Percentiles rank a stretch among this genome's conserved stretches.
Evolutionary conservation across 768 basidiomycete species (phyloP).

Genomic region (Panaeolus papilionaceus): DNA sequence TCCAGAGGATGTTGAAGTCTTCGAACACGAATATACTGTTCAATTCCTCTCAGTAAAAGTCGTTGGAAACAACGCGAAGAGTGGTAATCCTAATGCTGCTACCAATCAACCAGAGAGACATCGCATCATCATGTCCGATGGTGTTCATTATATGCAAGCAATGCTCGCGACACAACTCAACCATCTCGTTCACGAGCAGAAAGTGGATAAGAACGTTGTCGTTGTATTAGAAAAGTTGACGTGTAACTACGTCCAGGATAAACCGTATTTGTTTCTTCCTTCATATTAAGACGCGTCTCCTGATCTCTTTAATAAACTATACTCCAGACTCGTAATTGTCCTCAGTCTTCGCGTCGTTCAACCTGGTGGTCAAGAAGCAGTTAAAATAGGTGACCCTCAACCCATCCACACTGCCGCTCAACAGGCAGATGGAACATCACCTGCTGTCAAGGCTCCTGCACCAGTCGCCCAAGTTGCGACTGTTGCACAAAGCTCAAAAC

Average conservation of each 20-base stretch:
- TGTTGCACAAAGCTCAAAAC: conserved; percentile 18
- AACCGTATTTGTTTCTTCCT: conserved; percentile 61
- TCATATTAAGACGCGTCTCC: not conserved
- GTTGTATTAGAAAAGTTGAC: conserved; percentile 77
- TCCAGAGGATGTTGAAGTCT: conserved; percentile 50
- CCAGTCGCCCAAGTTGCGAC: conserved; percentile 32
- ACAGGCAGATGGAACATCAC: conserved; percentile 31
- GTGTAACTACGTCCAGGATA: conserved; percentile 83
- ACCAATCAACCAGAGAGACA: conserved; percentile 56
- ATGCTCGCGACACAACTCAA: conserved; percentile 97
- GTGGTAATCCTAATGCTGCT: conserved; percentile 37
- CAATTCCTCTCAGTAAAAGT: conserved; percentile 89
- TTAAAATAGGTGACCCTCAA: conserved; percentile 77
- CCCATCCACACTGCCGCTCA: conserved; percentile 36
- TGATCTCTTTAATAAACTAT: conserved; percentile 2
- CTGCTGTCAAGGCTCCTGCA: conserved; percentile 32
- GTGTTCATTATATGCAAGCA: conserved; percentile 83
- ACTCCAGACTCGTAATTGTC: conserved; percentile 77
- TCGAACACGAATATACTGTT: conserved; percentile 56
- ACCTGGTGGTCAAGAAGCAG: conserved; percentile 37
- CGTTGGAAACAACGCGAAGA: conserved; percentile 44
- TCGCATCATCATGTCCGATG: conserved; percentile 91
- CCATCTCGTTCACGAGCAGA: conserved; percentile 65
- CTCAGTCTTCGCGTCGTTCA: conserved; percentile 67
- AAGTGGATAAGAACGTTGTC: conserved; percentile 70